A percentile compares a stretch with the other conserved stretches of the same genome.
Evolutionary conservation across 208 protist species (phyloP).

Genomic region (Trypanosoma scelopori): DNA sequence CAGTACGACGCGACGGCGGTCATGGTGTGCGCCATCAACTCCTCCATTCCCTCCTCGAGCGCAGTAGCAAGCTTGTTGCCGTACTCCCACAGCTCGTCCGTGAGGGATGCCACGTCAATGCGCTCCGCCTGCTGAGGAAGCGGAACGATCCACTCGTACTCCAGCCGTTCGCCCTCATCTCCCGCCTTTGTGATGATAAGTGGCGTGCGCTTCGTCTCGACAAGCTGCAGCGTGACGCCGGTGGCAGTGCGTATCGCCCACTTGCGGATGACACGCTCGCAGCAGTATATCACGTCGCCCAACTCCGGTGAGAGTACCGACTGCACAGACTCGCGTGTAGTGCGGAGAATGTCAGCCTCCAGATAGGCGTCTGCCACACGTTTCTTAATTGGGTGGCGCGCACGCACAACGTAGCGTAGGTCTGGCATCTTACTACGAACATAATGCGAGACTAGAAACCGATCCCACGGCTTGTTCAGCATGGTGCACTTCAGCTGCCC

Average conservation of each 20-base stretch:
- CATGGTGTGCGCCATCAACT: constrained; percentile 78
- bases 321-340: constrained; percentile 85
- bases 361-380: constrained; percentile 77
- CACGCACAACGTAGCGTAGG: constrained; percentile 82
- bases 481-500: constrained; percentile 68
- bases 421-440: constrained; percentile 83
- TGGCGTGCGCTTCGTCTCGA: constrained; percentile 88
- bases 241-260: constrained; percentile 60
- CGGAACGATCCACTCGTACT: constrained; percentile 89
- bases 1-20: constrained; percentile 54
- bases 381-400: constrained; percentile 85
- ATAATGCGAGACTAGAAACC: constrained; percentile 85
- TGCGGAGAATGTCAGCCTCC: constrained; percentile 78
- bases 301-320: constrained; percentile 85
- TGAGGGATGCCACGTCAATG: constrained; percentile 55
- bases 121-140: constrained; percentile 77
- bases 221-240: constrained; percentile 66
- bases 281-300: constrained; percentile 87
- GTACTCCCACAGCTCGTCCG: constrained; percentile 76
- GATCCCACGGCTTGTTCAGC: constrained; percentile 84
- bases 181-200: constrained; percentile 86
- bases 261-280: constrained; percentile 80
- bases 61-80: constrained; percentile 60
- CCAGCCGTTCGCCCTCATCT: constrained; percentile 80
- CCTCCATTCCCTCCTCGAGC: constrained; percentile 81